Conservation (phyloP, 208 protist genomes). For the Willaertia magna region DNA sequence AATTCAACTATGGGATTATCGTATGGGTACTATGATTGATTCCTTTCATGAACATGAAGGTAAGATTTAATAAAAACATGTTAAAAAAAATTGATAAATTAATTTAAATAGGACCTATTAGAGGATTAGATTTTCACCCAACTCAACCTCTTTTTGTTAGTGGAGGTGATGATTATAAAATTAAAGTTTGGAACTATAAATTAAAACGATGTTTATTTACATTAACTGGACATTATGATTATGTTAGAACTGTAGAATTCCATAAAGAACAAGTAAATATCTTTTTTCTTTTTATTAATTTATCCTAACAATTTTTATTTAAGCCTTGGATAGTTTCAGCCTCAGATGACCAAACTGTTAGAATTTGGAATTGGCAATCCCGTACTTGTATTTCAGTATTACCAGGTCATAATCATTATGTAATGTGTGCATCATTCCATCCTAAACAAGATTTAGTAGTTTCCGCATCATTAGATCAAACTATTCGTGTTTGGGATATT, state of each 20-base stretch:
- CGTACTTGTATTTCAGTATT: conserved; percentile 80
- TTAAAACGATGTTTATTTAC: conserved; percentile 91
- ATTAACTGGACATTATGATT: conserved; percentile 94
- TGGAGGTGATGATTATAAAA: conserved; percentile 95
- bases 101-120: conserved; percentile 43
- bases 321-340: conserved; percentile 92
- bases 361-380: conserved; percentile 97
- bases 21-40: conserved; percentile 88
- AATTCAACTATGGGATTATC: conserved; percentile 98
- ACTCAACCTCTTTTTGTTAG: conserved; percentile 96
- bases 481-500: conserved; percentile 98
- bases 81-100: background rate
- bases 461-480: conserved; percentile 95
- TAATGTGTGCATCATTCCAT: conserved; percentile 97
- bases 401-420: conserved; percentile 94
- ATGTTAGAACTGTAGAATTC: conserved; percentile 97
- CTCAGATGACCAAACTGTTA: conserved; percentile 96
- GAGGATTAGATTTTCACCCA: conserved; percentile 93
- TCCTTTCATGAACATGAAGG: conserved; percentile 89
- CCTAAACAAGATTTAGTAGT: conserved; percentile 82
- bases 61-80: background rate
- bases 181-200: conserved; percentile 99
- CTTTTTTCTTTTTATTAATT: background rate
- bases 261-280: conserved; percentile 48
- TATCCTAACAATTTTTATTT: background rate